These are phyloP conservation scores for Cupressus sempervirens DNA, from an alignment of 75 land plant genomes.

Conservation along the genomic window DNA sequence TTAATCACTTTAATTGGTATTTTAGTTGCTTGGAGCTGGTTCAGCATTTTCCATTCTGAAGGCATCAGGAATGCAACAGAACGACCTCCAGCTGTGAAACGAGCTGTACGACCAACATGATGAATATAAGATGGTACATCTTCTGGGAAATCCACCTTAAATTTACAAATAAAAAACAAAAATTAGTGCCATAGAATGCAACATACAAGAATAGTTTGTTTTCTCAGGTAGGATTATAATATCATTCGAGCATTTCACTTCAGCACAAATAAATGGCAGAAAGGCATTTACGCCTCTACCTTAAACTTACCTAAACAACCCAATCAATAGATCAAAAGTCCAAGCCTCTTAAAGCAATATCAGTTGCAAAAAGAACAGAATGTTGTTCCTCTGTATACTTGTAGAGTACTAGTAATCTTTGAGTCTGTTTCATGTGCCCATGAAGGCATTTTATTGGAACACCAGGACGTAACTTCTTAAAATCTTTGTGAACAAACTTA, in stretches of 20 bases:
- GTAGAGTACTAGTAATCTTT: constrained; percentile 57
- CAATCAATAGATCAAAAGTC: constrained; percentile 94
- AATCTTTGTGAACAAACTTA: constrained; percentile 80
- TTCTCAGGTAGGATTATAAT: not conserved
- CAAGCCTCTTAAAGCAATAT: constrained; percentile 94
- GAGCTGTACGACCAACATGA: constrained; percentile 97
- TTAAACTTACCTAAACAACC: constrained; percentile 81
- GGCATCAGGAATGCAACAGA: constrained; percentile 79
- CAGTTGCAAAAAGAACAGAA: constrained; percentile 87
- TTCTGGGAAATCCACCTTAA: constrained; percentile 91
- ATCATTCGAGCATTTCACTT: not conserved
- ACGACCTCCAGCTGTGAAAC: constrained; percentile 70
- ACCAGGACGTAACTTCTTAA: constrained; percentile 89
- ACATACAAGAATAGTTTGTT: not conserved
- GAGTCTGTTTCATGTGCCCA: constrained; percentile 88
- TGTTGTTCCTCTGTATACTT: constrained; percentile 62
- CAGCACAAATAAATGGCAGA: not conserved
- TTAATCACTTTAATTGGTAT: constrained; percentile 65
- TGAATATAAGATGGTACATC: constrained; percentile 89
- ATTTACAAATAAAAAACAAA: not conserved
- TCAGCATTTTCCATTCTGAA: constrained; percentile 74
- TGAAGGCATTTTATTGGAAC: constrained; percentile 77
- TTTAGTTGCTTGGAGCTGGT: constrained; percentile 56
- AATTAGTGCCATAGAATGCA: constrained; percentile 3
- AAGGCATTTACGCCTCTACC: not conserved